These are phyloP conservation scores for Metahyphopichia silvanorum DNA, from an alignment of 805 yeast genomes.

Conservation along the genomic window DNA sequence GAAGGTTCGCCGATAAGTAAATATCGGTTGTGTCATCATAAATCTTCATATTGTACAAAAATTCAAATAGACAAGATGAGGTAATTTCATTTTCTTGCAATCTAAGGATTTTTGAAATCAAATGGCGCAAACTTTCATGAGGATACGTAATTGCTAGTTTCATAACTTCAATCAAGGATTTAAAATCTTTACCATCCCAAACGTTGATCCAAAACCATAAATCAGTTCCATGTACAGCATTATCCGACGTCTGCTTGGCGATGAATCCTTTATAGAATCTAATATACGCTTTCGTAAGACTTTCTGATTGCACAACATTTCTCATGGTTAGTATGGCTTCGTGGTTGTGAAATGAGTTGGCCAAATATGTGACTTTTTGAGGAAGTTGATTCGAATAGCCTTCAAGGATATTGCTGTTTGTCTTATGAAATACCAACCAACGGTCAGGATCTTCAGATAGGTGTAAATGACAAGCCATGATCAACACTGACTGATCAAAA, in stretches of 20 bases:
- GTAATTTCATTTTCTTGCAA: too few species aligned
- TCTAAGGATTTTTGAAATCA: conserved; percentile 3
- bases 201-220: conserved; percentile 22
- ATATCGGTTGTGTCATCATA: conserved; percentile 27
- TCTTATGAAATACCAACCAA: conserved; percentile 23
- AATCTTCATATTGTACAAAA: conserved; percentile 16
- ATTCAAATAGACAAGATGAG: too few species aligned
- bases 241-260: neutral
- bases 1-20: conserved; percentile 21
- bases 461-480: conserved; percentile 26
- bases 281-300: neutral
- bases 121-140: conserved; percentile 17
- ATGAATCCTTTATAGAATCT: conserved; percentile 3
- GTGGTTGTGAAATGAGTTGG: conserved; percentile 16
- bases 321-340: neutral
- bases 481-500: conserved; percentile 25
- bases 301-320: neutral
- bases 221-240: conserved; percentile 13
- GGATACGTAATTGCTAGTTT: conserved; percentile 32
- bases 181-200: conserved; percentile 28
- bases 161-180: conserved; percentile 21
- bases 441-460: conserved; percentile 17
- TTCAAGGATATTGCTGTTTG: conserved; percentile 14
- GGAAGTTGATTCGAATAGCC: conserved; percentile 26
- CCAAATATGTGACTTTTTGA: conserved; percentile 17